A percentile compares a stretch with the other conserved stretches of the same genome.
Conservation (phyloP, 2,329 filamentous ascomycete genomes). For the Ambrosiella beaveri region DNA sequence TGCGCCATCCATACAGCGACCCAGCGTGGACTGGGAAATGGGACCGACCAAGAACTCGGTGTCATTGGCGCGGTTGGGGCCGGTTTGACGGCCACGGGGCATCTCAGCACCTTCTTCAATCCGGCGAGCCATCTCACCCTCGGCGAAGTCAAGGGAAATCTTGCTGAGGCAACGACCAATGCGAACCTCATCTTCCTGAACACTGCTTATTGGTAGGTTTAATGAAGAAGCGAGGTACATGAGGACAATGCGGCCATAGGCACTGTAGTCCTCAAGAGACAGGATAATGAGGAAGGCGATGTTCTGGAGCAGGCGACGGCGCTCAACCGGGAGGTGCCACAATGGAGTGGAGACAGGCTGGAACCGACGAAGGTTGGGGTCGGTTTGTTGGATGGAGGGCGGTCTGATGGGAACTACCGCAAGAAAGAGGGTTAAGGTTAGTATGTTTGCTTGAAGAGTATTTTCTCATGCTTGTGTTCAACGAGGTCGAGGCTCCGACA, state of each 20-base stretch:
- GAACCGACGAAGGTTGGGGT: slow-evolving; percentile 32
- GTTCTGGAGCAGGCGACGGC: slow-evolving; percentile 52
- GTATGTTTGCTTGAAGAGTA: background rate
- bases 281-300: slow-evolving; percentile 54
- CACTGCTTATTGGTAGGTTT: slow-evolving; percentile 43
- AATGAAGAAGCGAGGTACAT: slow-evolving; percentile 54
- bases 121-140: slow-evolving; percentile 12
- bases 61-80: slow-evolving; percentile 10
- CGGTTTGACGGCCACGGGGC: slow-evolving; percentile 15
- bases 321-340: slow-evolving; percentile 39
- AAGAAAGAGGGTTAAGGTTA: background rate
- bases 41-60: slow-evolving; percentile 56
- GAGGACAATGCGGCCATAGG: slow-evolving; percentile 56
- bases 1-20: slow-evolving; percentile 58
- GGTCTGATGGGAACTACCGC: slow-evolving; percentile 23
- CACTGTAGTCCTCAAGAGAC: slow-evolving; percentile 60
- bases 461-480: background rate
- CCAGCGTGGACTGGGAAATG: slow-evolving; percentile 61
- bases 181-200: slow-evolving; percentile 56
- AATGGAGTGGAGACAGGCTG: slow-evolving; percentile 44
- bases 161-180: slow-evolving; percentile 59
- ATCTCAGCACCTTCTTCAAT: slow-evolving; percentile 18
- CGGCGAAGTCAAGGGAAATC: slow-evolving; percentile 31
- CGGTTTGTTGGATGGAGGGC: slow-evolving; percentile 24
- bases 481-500: background rate